Evolutionary conservation across 148 eudicot species (phyloP).

Genomic region (Nepenthes gracilis): DNA sequence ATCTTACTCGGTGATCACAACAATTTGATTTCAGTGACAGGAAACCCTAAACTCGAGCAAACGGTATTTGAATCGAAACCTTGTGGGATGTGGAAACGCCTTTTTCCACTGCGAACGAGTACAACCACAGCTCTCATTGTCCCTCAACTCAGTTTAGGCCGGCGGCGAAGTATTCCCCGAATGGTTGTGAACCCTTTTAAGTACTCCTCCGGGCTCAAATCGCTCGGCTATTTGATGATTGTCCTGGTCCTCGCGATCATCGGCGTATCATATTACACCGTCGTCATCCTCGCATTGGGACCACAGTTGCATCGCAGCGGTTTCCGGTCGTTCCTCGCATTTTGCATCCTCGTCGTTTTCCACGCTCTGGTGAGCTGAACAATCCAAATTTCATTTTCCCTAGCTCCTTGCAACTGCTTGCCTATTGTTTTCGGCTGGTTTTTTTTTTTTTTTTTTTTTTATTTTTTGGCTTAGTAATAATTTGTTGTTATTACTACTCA

Average conservation of each 20-base stretch:
- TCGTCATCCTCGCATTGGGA: constrained; percentile 57
- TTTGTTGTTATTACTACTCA: too few relatives aligned
- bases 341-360: constrained; percentile 39
- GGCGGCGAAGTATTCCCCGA: constrained; percentile 5
- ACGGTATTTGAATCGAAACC: too few relatives aligned
- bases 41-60: too few relatives aligned
- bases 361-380: constrained; percentile 49
- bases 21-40: too few relatives aligned
- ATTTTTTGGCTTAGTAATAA: too few relatives aligned
- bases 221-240: constrained; percentile 68
- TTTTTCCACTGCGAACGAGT: too few relatives aligned
- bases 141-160: constrained; percentile 18
- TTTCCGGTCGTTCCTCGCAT: constrained; percentile 18
- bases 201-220: constrained; percentile 57
- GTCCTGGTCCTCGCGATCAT: constrained; percentile 47
- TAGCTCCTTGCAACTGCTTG: too few relatives aligned
- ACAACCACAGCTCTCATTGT: constrained; percentile 9
- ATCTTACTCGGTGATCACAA: too few relatives aligned
- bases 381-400: too few relatives aligned
- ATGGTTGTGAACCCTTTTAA: constrained; percentile 61
- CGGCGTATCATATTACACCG: constrained; percentile 55
- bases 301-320: constrained; percentile 56
- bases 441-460: too few relatives aligned
- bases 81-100: too few relatives aligned
- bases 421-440: too few relatives aligned